A percentile compares a stretch with the other conserved stretches of the same genome.
These are phyloP conservation scores for Apiotrichum montevideense DNA, from an alignment of 1,284 basidiomycete species.

Conservation along the genomic window DNA sequence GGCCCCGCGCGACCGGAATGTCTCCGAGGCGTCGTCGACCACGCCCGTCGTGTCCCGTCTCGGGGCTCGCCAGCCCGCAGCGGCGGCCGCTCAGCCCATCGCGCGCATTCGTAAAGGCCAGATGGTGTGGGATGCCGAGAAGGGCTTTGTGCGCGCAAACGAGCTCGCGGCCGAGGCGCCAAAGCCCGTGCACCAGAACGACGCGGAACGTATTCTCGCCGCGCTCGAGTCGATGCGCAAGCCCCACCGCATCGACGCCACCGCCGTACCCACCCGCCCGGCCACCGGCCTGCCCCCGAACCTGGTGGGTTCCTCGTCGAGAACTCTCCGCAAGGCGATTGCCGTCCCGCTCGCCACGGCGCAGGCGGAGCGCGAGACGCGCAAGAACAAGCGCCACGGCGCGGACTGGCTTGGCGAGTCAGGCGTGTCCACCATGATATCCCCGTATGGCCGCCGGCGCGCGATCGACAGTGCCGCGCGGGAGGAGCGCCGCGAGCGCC, in stretches of 20 bases:
- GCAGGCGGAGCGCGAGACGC: slow-evolving; percentile 25
- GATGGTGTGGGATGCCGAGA: slow-evolving; percentile 39
- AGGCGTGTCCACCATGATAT: slow-evolving; percentile 39
- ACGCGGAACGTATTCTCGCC: slow-evolving; percentile 44
- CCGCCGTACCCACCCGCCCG: not conserved
- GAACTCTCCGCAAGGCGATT: slow-evolving; percentile 37
- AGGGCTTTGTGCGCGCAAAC: slow-evolving; percentile 39
- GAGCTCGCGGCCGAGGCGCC: slow-evolving; percentile 28
- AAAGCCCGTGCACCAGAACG: slow-evolving; percentile 29
- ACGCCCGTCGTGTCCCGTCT: slow-evolving; percentile 3
- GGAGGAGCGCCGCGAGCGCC: slow-evolving; percentile 21
- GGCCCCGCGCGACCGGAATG: not conserved
- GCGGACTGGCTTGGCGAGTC: slow-evolving; percentile 20
- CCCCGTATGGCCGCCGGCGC: slow-evolving; percentile 41
- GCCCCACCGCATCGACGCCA: slow-evolving; percentile 19
- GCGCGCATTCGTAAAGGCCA: slow-evolving; percentile 37
- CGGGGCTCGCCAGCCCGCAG: not conserved
- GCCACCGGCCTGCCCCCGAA: slow-evolving; percentile 18
- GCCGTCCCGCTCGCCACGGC: slow-evolving; percentile 42
- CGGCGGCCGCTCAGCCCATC: not conserved
- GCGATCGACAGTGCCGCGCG: slow-evolving; percentile 28
- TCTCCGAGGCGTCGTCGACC: not conserved
- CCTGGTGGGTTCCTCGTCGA: slow-evolving; percentile 36
- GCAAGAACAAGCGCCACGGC: slow-evolving; percentile 16
- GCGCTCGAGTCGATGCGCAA: slow-evolving; percentile 41